phyloP scores from a whole-genome alignment of 257 asterid genomes.

The Solanum clarkiae region DNA sequence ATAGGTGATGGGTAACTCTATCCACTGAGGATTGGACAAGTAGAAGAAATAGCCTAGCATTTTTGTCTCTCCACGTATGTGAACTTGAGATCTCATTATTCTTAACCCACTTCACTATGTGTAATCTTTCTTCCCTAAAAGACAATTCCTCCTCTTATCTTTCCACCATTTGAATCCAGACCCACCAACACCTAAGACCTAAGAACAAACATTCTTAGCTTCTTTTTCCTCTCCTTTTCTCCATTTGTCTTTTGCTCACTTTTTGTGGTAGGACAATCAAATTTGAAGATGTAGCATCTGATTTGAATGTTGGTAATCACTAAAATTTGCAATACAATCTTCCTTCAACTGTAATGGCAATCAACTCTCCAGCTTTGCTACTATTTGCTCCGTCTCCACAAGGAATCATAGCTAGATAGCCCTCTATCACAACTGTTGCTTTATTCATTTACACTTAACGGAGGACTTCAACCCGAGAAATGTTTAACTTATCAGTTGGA shows the following conservation, averaged over 20 bases:
- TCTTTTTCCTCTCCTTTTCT: background rate
- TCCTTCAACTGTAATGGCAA: conserved; percentile 85
- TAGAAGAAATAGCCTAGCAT: background rate
- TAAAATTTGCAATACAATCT: conserved; percentile 61
- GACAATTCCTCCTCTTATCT: background rate
- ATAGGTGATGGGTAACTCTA: background rate
- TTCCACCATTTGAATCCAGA: background rate
- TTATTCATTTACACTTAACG: background rate
- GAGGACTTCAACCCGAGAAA: background rate
- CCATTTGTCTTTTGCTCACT: background rate
- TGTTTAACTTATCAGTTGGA: background rate
- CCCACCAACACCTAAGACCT: background rate
- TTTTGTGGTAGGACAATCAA: background rate
- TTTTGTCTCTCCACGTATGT: background rate
- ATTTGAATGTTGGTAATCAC: conserved; percentile 55
- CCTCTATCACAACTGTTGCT: background rate
- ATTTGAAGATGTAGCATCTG: conserved; percentile 45
- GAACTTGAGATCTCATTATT: background rate
- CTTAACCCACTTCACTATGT: background rate
- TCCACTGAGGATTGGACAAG: background rate
- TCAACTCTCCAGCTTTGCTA: conserved; percentile 25
- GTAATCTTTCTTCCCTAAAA: background rate
- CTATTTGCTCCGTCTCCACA: background rate
- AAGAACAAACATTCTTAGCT: background rate
- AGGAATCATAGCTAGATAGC: background rate